phyloP scores from a whole-genome alignment of 805 yeast species.

The Zygoascus biomembranicola region DNA sequence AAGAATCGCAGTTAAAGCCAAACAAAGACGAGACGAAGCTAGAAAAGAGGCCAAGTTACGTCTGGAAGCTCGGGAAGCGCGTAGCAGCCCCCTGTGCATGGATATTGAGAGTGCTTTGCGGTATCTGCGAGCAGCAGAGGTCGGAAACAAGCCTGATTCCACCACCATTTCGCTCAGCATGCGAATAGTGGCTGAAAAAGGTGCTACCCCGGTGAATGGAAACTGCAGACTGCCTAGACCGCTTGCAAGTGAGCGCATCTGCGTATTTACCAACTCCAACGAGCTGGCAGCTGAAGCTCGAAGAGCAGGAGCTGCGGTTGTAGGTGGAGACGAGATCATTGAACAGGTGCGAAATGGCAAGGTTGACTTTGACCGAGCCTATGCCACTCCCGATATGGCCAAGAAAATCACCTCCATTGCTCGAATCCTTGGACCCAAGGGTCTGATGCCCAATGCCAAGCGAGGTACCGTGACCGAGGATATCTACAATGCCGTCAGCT shows the following conservation, averaged over 20 bases:
- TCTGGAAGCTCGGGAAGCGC: slow-evolving; percentile 34
- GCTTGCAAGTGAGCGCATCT: slow-evolving; percentile 52
- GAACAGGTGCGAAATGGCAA: slow-evolving; percentile 47
- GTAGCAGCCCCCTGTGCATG: slow-evolving; percentile 57
- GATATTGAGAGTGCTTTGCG: slow-evolving; percentile 64
- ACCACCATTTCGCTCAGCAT: slow-evolving; percentile 64
- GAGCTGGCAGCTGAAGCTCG: slow-evolving; percentile 46
- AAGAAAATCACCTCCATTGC: slow-evolving; percentile 58
- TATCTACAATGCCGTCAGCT: slow-evolving; percentile 42
- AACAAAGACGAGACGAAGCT: slow-evolving; percentile 20
- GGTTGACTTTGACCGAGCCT: slow-evolving; percentile 60
- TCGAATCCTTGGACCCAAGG: slow-evolving; percentile 78
- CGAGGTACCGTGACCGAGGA: slow-evolving; percentile 80
- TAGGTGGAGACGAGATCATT: slow-evolving; percentile 68
- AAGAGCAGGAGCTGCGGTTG: slow-evolving; percentile 51
- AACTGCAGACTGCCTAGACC: slow-evolving; percentile 65
- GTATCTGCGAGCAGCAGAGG: slow-evolving; percentile 81
- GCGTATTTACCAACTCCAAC: slow-evolving; percentile 58
- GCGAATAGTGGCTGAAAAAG: slow-evolving; percentile 61
- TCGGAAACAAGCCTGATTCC: slow-evolving; percentile 68
- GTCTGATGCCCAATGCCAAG: slow-evolving; percentile 80
- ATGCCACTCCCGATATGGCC: slow-evolving; percentile 78
- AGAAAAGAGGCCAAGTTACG: slow-evolving; percentile 24
- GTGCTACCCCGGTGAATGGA: slow-evolving; percentile 69
- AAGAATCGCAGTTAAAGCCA: slow-evolving; percentile 20